A percentile compares a stretch with the other conserved stretches of the same genome.
Conservation (phyloP, 2,329 filamentous ascomycete species). For the Paecilomyces fulvus region DNA sequence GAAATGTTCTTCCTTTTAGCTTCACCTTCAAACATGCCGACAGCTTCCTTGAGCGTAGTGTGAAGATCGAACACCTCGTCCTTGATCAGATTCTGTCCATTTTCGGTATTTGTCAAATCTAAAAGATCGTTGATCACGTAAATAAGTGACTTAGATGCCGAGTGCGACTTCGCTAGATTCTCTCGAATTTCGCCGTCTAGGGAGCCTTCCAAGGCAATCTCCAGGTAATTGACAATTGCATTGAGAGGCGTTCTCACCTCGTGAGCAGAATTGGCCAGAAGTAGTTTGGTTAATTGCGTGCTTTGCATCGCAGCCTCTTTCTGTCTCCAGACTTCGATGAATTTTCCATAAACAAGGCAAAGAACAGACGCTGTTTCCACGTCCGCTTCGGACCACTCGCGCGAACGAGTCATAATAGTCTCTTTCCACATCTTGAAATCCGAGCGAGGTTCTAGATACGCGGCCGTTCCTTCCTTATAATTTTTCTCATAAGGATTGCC, state of each 20-base stretch:
- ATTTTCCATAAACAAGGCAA: slow-evolving; percentile 79
- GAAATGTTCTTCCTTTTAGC: slow-evolving; percentile 65
- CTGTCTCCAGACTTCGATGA: slow-evolving; percentile 88
- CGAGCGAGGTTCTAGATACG: slow-evolving; percentile 64
- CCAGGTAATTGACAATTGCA: slow-evolving; percentile 89
- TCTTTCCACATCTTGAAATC: slow-evolving; percentile 77
- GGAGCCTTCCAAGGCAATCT: slow-evolving; percentile 75
- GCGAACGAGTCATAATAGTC: slow-evolving; percentile 69
- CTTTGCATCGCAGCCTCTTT: slow-evolving; percentile 78
- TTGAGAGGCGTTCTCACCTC: slow-evolving; percentile 87
- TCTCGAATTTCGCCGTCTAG: slow-evolving; percentile 77
- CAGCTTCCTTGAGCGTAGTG: slow-evolving; percentile 66
- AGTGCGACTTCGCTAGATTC: slow-evolving; percentile 75
- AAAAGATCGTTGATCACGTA: slow-evolving; percentile 91
- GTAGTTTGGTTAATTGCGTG: slow-evolving; percentile 67
- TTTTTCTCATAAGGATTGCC: slow-evolving; percentile 79
- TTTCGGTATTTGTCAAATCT: slow-evolving; percentile 80
- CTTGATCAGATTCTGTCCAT: slow-evolving; percentile 69
- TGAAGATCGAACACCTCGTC: slow-evolving; percentile 70
- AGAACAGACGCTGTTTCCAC: slow-evolving; percentile 81
- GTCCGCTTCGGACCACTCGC: slow-evolving; percentile 84
- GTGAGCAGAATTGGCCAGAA: slow-evolving; percentile 82
- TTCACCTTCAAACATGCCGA: slow-evolving; percentile 64
- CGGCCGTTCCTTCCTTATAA: slow-evolving; percentile 61
- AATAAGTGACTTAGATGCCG: slow-evolving; percentile 83